Conservation (phyloP, 768 basidiomycete species). For the Wakefieldia striispora region DNA sequence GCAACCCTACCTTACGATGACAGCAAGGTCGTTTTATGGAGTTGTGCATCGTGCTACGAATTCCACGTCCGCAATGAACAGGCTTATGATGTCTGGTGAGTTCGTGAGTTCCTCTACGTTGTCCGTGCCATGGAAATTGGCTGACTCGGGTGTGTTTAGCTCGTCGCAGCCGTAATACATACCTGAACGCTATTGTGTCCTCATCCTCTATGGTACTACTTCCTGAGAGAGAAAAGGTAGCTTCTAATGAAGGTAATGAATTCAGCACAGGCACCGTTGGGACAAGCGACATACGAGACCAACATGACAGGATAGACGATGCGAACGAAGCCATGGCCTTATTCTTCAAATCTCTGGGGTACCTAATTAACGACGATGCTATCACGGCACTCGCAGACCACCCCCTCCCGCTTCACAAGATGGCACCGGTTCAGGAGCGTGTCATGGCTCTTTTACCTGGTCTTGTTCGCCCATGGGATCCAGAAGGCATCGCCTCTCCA, state of each 20-base stretch:
- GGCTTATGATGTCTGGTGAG: background rate
- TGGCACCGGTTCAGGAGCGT: constrained; percentile 81
- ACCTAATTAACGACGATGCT: constrained; percentile 38
- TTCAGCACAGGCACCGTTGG: background rate
- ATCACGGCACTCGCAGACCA: constrained; percentile 49
- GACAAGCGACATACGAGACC: no score
- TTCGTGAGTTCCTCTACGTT: constrained; percentile 13
- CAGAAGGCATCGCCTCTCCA: constrained; percentile 22
- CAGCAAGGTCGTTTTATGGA: constrained; percentile 1
- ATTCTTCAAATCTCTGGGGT: constrained; percentile 30
- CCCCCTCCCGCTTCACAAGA: constrained; percentile 56
- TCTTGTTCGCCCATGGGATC: constrained; percentile 53
- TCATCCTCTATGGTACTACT: background rate
- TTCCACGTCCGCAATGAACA: background rate
- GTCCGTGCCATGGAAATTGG: background rate
- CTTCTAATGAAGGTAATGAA: background rate
- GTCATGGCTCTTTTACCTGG: constrained; percentile 76
- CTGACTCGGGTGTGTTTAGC: constrained; percentile 1
- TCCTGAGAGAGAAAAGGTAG: background rate
- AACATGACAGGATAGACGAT: no score
- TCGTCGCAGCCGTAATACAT: background rate
- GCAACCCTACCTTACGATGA: background rate
- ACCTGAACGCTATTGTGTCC: constrained; percentile 2
- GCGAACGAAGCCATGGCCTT: no score
- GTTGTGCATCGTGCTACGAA: background rate